Evolutionary conservation across 1,284 basidiomycete genomes (phyloP).

Genomic region (Cryptococcus sp.): DNA sequence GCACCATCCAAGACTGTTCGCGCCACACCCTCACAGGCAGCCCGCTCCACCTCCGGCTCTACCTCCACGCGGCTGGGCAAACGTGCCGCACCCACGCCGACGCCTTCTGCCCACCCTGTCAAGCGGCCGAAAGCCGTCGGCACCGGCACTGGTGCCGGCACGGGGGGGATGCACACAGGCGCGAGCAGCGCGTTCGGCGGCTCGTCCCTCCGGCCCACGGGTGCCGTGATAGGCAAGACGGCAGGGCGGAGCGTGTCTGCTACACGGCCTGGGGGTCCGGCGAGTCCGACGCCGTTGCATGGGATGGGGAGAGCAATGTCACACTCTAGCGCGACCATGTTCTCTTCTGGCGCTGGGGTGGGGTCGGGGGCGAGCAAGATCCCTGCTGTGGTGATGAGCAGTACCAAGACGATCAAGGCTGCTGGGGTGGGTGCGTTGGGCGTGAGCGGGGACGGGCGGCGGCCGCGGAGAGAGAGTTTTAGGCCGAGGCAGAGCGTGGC

Average conservation of each 20-base stretch:
- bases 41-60: slow-evolving; percentile 4
- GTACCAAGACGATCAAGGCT: slow-evolving; percentile 1
- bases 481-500: slow-evolving; percentile 28
- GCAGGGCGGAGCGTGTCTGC: neutral
- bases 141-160: neutral
- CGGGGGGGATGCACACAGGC: neutral
- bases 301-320: slow-evolving; percentile 8
- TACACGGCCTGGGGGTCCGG: neutral
- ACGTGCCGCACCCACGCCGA: slow-evolving; percentile 41
- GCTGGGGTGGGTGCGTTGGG: slow-evolving; percentile 48
- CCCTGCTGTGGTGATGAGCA: neutral
- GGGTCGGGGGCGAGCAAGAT: slow-evolving; percentile 3
- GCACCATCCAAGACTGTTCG: slow-evolving; percentile 22
- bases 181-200: neutral
- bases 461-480: slow-evolving; percentile 63
- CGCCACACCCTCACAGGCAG: slow-evolving; percentile 20
- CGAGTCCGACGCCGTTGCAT: slow-evolving; percentile 8
- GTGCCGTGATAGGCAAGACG: neutral
- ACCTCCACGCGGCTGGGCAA: slow-evolving; percentile 21
- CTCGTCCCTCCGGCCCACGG: slow-evolving; percentile 4
- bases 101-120: slow-evolving; percentile 18
- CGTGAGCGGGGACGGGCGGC: slow-evolving; percentile 57
- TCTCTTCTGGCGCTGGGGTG: neutral
- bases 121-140: neutral
- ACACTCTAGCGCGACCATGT: slow-evolving; percentile 5